phyloP scores from a whole-genome alignment of 371 early-diverging fungal species.

The Actinomucor elegans region DNA sequence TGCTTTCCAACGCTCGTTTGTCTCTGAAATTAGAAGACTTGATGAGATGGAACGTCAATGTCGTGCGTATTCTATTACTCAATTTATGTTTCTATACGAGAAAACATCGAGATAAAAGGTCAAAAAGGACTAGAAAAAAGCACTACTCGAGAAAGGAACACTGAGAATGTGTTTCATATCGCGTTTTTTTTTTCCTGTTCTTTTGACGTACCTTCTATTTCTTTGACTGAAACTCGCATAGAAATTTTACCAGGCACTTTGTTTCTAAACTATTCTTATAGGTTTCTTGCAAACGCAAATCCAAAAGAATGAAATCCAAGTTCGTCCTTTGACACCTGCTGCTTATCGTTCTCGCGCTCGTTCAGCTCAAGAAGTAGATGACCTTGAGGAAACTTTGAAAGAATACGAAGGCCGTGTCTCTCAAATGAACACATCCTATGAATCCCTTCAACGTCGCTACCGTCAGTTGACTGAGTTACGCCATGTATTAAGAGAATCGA shows the following conservation, averaged over 20 bases:
- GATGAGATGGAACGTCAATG: conserved; percentile 93
- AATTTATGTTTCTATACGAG: neutral
- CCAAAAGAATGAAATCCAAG: conserved; percentile 74
- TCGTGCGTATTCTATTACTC: conserved; percentile 53
- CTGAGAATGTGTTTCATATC: no score
- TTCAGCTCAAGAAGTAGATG: conserved; percentile 90
- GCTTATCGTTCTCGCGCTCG: conserved; percentile 63
- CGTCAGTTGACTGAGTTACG: conserved; percentile 87
- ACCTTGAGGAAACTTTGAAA: conserved; percentile 80
- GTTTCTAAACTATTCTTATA: conserved; percentile 15
- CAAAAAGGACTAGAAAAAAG: no score
- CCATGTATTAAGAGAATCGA: conserved; percentile 86
- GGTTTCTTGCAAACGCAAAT: conserved; percentile 84
- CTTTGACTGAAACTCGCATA: neutral
- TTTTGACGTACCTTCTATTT: neutral
- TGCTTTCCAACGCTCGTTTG: conserved; percentile 95
- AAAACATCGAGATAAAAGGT: no score
- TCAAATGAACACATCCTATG: conserved; percentile 85
- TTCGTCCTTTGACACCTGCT: conserved; percentile 53
- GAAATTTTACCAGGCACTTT: neutral
- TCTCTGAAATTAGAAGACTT: conserved; percentile 83
- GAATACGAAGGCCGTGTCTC: conserved; percentile 79
- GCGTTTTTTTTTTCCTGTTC: neutral
- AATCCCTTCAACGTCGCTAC: conserved; percentile 76
- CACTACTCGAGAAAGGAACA: no score